Conservation (phyloP, 1,284 basidiomycete species). For the Sporisorium exsertum region DNA sequence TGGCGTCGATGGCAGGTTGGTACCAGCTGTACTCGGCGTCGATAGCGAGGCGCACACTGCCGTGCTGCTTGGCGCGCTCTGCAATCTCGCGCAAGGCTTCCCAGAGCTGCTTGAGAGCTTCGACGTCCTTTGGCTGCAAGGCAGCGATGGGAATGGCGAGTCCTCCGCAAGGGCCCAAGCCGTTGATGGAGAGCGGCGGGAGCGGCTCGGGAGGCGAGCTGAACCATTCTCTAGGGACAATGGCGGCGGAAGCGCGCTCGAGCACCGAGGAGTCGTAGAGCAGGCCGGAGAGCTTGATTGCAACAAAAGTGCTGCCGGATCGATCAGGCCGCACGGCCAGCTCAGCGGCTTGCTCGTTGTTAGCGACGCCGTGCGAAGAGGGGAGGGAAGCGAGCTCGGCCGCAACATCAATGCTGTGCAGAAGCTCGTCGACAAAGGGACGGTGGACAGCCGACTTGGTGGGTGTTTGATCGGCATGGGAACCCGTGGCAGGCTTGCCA, state of each 20-base stretch:
- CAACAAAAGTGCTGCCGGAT: constrained; percentile 58
- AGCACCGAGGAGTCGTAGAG: constrained; percentile 56
- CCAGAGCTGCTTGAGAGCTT: constrained; percentile 58
- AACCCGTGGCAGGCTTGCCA: constrained; percentile 73
- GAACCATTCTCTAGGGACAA: constrained; percentile 61
- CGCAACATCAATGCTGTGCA: constrained; percentile 56
- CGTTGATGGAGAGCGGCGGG: constrained; percentile 51
- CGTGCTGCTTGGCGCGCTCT: constrained; percentile 47
- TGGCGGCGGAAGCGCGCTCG: constrained; percentile 57
- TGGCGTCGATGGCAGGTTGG: constrained; percentile 64
- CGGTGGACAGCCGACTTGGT: constrained; percentile 40
- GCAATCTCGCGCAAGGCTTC: constrained; percentile 51
- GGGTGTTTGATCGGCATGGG: constrained; percentile 70
- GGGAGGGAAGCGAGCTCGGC: constrained; percentile 42
- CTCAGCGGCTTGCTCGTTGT: constrained; percentile 31
- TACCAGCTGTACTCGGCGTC: constrained; percentile 65
- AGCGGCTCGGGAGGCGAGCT: constrained; percentile 53
- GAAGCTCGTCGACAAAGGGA: constrained; percentile 50
- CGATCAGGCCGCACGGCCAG: constrained; percentile 41
- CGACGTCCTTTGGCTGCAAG: constrained; percentile 46
- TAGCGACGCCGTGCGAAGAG: constrained; percentile 30
- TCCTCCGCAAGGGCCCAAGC: constrained; percentile 52
- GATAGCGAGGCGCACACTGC: constrained; percentile 56
- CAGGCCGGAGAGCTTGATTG: constrained; percentile 64
- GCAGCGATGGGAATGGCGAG: constrained; percentile 58